Conservation (phyloP, 306 rosid species). For the Coriaria nepalensis region DNA sequence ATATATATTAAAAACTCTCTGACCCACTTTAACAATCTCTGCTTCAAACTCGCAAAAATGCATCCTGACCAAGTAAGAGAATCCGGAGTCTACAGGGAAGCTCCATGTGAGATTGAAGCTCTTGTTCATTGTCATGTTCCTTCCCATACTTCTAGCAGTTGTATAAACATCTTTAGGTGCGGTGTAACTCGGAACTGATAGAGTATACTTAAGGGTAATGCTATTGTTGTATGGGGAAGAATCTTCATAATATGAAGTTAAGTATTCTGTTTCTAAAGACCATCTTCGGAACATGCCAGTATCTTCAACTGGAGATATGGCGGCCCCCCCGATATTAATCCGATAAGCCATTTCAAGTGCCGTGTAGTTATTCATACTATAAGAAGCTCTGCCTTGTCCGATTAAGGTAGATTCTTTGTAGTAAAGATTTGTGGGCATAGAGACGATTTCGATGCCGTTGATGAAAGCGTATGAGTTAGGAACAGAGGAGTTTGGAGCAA, state of each 20-base stretch:
- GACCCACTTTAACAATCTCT: neutral
- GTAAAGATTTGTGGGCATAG: slow-evolving; percentile 16
- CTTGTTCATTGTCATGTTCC: neutral
- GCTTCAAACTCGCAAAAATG: slow-evolving; percentile 16
- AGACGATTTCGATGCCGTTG: slow-evolving; percentile 13
- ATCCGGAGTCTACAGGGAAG: slow-evolving; percentile 15
- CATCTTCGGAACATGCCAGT: slow-evolving; percentile 14
- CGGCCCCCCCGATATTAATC: neutral
- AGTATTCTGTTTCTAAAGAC: neutral
- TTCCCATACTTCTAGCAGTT: slow-evolving; percentile 3
- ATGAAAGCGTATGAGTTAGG: slow-evolving; percentile 10
- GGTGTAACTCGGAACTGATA: neutral
- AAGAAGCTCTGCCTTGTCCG: neutral
- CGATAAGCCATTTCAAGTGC: slow-evolving; percentile 13
- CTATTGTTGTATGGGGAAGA: neutral
- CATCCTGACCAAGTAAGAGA: slow-evolving; percentile 15
- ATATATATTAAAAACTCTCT: slow-evolving; percentile 13
- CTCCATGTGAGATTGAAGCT: slow-evolving; percentile 20
- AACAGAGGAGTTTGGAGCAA: slow-evolving; percentile 11
- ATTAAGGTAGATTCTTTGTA: neutral
- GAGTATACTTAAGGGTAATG: neutral
- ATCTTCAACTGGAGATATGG: neutral
- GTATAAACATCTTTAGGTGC: slow-evolving; percentile 13
- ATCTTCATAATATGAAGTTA: neutral
- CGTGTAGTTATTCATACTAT: neutral